Evolutionary conservation across 164 flowering plant species (phyloP), one percentile per base, ranked within the genome.

Genomic region (Tetrastigma voinierianum): DNA sequence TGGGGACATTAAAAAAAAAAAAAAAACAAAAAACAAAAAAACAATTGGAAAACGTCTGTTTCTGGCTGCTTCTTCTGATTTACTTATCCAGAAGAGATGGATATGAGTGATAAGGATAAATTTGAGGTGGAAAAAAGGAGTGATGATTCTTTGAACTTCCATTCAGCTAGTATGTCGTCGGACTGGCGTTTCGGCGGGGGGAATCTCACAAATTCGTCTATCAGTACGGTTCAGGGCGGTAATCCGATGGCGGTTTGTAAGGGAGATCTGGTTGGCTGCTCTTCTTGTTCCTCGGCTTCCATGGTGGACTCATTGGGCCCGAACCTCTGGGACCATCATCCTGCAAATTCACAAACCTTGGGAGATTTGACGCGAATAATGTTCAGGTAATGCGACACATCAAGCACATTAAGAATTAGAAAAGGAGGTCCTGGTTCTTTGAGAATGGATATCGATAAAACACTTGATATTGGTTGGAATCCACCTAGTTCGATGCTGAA

Each of bases 161-260:
- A 77, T 67, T 67, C 86, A 20, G 20, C 82, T 43, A 72, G 64
- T 66, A 59, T 78, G 69, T 59, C 86, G n/a, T 70, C 86, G 45
- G 86, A 85, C 21, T 88, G 93, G 91, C 83, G 68, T 72, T 78
- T 81, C 69, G 72, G 64, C 9, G 63, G n/a, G n/a, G n/a, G n/a
- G n/a, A 76, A 71, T 75, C 70, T 78, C 12, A 17, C 77, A 2
- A 81, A 65, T 71, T 57, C 83, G 40, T 67, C 86, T 14, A 55
- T 79, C 68, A 80, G 83, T 66, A 70, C 79, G 57, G 76, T 77
- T 67, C 73, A 73, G 16, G 17, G 65, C 8, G 78, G 68, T 51
- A 84, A 74, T 71, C 68, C 77, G 45, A 64, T 76, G 59, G 66
- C 73, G 18, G 71, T 70, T 56, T 69, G 81, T 51, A 76, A 64